A percentile compares a stretch with the other conserved stretches of the same genome.
Evolutionary conservation across 2,329 filamentous ascomycete species (phyloP).

Genomic region (Claviceps digitariae): DNA sequence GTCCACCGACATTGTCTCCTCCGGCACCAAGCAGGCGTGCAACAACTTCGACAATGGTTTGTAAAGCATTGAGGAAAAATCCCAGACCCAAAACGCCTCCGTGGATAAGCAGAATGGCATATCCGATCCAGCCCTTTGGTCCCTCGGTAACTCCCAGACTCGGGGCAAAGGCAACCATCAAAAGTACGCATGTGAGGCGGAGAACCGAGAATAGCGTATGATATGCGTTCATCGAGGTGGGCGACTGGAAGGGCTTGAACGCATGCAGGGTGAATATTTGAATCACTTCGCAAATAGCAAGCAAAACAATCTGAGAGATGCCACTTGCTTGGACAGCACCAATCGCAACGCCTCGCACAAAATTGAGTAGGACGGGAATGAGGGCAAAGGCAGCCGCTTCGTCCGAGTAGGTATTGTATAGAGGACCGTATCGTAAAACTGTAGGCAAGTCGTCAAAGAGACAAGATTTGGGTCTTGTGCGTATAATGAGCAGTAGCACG

Average conservation of each 20-base stretch:
- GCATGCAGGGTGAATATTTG: conserved; percentile 76
- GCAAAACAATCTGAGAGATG: conserved; percentile 79
- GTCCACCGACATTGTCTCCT: conserved; percentile 54
- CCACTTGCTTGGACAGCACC: conserved; percentile 87
- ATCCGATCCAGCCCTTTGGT: conserved; percentile 87
- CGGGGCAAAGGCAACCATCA: conserved; percentile 76
- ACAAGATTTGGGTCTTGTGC: conserved; percentile 68
- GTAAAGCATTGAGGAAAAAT: conserved; percentile 83
- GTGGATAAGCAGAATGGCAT: conserved; percentile 77
- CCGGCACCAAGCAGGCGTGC: conserved; percentile 75
- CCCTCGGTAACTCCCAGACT: conserved; percentile 66
- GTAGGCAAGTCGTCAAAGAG: conserved; percentile 90
- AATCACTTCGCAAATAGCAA: conserved; percentile 90
- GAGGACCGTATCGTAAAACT: conserved; percentile 74
- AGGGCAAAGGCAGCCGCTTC: conserved; percentile 82
- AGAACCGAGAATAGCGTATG: conserved; percentile 73
- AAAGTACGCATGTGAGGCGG: conserved; percentile 59
- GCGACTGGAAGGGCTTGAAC: conserved; percentile 77
- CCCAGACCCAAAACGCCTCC: conserved; percentile 75
- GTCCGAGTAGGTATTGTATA: conserved; percentile 97
- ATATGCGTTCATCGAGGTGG: conserved; percentile 96
- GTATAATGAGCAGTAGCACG: conserved; percentile 68
- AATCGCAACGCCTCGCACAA: conserved; percentile 78
- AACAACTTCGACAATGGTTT: conserved; percentile 79
- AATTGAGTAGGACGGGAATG: conserved; percentile 71